A percentile compares a stretch with the other conserved stretches of the same genome.
phyloP scores from a whole-genome alignment of 78 protist genomes.

The Neovahlkampfia damariscottae region DNA sequence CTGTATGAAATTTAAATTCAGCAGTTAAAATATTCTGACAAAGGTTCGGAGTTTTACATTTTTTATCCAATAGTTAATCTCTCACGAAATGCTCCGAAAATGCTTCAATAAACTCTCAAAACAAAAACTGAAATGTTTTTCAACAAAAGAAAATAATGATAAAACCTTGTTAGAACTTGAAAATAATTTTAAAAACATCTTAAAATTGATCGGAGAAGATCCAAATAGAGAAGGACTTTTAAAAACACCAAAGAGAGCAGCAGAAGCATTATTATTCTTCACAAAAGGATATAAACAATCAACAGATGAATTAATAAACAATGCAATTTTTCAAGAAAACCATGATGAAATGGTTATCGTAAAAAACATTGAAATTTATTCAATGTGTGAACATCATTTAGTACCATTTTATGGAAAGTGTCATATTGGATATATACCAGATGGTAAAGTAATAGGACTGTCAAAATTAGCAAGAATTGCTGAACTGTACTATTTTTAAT shows the following conservation, averaged over 20 bases:
- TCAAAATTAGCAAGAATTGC: conserved; percentile 82
- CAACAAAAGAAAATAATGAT: too few species aligned
- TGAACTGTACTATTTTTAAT: too few species aligned
- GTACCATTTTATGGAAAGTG: conserved; percentile 80
- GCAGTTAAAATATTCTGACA: too few species aligned
- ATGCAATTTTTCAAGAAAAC: conserved; percentile 73
- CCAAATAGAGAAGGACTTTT: conserved; percentile 50
- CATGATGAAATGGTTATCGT: conserved; percentile 59
- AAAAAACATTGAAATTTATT: conserved; percentile 67
- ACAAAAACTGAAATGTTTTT: too few species aligned
- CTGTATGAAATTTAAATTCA: too few species aligned
- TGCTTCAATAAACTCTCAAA: too few species aligned
- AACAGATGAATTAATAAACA: conserved; percentile 49
- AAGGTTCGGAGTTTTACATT: too few species aligned
- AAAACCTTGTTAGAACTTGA: too few species aligned
- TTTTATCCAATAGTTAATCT: too few species aligned
- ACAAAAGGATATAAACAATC: conserved; percentile 70
- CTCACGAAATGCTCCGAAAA: too few species aligned
- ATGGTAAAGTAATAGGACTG: conserved; percentile 72
- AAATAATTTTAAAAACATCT: too few species aligned
- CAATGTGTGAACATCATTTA: conserved; percentile 90
- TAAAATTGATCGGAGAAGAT: too few species aligned
- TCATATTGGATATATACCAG: conserved; percentile 82
- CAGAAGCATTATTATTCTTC: conserved; percentile 71
- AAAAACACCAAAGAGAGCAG: conserved; percentile 66